These are phyloP conservation scores for Debaryomyces coudertii DNA, from an alignment of 1,139 yeast genomes.

Conservation along the genomic window DNA sequence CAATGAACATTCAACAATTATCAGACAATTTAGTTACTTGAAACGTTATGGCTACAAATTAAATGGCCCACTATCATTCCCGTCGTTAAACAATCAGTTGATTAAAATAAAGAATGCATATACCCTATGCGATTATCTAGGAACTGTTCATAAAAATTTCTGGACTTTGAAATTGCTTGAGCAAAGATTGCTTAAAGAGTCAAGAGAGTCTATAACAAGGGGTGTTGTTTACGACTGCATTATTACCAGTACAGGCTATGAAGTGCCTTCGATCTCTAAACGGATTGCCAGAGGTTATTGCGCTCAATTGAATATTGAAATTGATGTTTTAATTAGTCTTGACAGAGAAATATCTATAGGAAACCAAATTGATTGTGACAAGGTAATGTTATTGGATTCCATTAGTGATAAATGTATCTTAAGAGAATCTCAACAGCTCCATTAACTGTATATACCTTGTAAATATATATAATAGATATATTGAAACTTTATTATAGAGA, in stretches of 20 bases:
- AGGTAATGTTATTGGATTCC: slow-evolving; percentile 41
- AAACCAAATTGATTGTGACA: slow-evolving; percentile 42
- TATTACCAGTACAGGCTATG: slow-evolving; percentile 29
- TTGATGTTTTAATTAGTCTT: slow-evolving; percentile 35
- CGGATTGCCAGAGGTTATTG: slow-evolving; percentile 41
- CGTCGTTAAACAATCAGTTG: slow-evolving; percentile 21
- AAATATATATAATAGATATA: slow-evolving; percentile 3
- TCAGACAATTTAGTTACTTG: slow-evolving; percentile 26
- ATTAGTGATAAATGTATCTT: slow-evolving; percentile 39
- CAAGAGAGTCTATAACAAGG: background rate
- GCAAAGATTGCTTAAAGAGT: slow-evolving; percentile 15
- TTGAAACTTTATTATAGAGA: background rate
- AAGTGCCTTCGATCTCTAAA: slow-evolving; percentile 14
- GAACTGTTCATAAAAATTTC: slow-evolving; percentile 21
- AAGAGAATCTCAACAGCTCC: slow-evolving; percentile 13
- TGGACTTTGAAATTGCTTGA: slow-evolving; percentile 33
- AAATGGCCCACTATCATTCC: slow-evolving; percentile 33
- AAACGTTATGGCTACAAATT: slow-evolving; percentile 40
- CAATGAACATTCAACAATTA: background rate
- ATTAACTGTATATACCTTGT: slow-evolving; percentile 1
- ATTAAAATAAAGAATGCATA: slow-evolving; percentile 21
- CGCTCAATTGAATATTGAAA: slow-evolving; percentile 47
- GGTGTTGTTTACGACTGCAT: slow-evolving; percentile 25
- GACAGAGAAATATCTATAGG: slow-evolving; percentile 40
- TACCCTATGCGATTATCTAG: slow-evolving; percentile 20